Base-by-base conservation (phyloP, 139 green algal genomes). In the Nannochloris sp. region DNA sequence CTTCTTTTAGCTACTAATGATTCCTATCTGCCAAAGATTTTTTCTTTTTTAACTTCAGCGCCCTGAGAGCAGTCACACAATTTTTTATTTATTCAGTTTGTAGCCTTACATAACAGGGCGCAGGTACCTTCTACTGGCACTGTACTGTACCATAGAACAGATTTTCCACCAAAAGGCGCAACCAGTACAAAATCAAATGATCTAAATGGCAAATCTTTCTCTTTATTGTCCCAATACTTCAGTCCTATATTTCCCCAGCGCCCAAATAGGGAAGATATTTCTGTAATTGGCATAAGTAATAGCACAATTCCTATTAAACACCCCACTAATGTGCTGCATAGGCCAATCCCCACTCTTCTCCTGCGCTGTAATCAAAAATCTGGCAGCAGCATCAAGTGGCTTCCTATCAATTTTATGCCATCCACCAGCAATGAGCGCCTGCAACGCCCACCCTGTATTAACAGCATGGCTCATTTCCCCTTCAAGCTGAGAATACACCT, bases 221-320 rank as follows among this genome's bases (percentile, higher is more conserved):
- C 51, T 12, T 10, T 34, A 27, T 34, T 42, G 27, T 34, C 10
- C 23, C 62, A 92, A 75, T 25, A 91, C 79, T 27, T 68, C 33
- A 2, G 60, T 65, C 2, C 82, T 81, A 82, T 97, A 99, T 67
- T 86, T 57, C 1, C 90, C 92, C 27, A 99, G 79, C 1, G 93
- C 93, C 93, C 93, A 99, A 54, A 98, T 88, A 19, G 93, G 93
- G 78, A 99, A 99, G 75, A 98, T 95, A 74, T 97, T 98, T 83
- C 89, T 79, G 80, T 99, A 99, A 79, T 97, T 95, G 23, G 91
- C 83, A 61, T 98, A 99, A 0, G 86, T 94, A 79, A 99, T 99
- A 89, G 97, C 96, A 84, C 91, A 99, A 81, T 99, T 99, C 69
- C 86, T 81, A 81, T 99, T 99, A 87, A 99, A 99, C 4, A 99